Evolutionary conservation across 805 yeast species (phyloP).

Genomic region (Allodekkera sacchari): DNA sequence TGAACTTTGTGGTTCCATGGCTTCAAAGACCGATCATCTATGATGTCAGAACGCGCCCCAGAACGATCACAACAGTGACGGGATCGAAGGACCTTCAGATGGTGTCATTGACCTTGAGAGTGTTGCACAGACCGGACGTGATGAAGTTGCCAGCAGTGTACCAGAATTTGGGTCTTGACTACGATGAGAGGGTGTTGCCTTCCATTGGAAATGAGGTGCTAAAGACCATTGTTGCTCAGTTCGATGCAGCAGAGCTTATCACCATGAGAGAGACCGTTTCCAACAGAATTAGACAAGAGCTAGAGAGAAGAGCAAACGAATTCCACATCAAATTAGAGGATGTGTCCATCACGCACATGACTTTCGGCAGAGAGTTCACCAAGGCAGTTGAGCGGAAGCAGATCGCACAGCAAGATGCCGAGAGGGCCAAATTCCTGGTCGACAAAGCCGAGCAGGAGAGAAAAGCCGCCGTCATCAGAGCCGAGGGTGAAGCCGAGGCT

Average conservation of each 20-base stretch:
- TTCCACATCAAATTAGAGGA: slow-evolving; percentile 90
- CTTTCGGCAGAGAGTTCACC: slow-evolving; percentile 94
- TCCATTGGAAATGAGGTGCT: slow-evolving; percentile 97
- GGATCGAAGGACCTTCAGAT: slow-evolving; percentile 97
- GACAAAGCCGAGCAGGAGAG: slow-evolving; percentile 97
- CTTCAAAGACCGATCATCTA: slow-evolving; percentile 81
- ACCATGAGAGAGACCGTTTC: slow-evolving; percentile 96
- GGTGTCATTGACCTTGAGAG: slow-evolving; percentile 88
- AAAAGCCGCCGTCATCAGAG: slow-evolving; percentile 89
- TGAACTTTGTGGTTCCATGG: slow-evolving; percentile 95
- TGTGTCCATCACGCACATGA: slow-evolving; percentile 95
- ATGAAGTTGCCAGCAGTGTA: slow-evolving; percentile 73
- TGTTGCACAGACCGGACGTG: slow-evolving; percentile 90
- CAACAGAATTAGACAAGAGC: slow-evolving; percentile 78
- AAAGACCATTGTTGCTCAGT: slow-evolving; percentile 95
- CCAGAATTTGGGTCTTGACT: slow-evolving; percentile 86
- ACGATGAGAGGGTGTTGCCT: slow-evolving; percentile 95
- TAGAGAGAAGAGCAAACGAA: slow-evolving; percentile 74
- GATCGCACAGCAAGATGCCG: slow-evolving; percentile 99
- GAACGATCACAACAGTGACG: slow-evolving; percentile 87
- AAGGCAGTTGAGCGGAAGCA: slow-evolving; percentile 98
- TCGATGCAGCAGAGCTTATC: slow-evolving; percentile 95
- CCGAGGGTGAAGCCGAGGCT: slow-evolving; percentile 99
- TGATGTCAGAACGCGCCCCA: slow-evolving; percentile 94
- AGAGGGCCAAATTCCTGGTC: slow-evolving; percentile 86